Evolutionary conservation across 768 basidiomycete genomes (phyloP).

Genomic region (Cyathus striatus): DNA sequence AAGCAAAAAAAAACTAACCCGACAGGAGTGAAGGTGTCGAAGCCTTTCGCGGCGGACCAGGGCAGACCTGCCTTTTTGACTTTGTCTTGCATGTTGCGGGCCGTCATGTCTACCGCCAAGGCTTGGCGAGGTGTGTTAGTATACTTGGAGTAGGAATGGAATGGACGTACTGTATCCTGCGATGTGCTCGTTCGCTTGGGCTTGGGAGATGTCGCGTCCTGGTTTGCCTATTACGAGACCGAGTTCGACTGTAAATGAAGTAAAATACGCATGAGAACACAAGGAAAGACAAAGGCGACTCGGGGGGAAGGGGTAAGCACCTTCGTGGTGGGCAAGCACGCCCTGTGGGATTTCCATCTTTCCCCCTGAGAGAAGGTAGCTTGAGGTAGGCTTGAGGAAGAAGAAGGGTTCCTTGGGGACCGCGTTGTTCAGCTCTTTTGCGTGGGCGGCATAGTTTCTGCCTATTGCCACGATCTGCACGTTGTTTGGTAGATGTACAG

Average conservation of each 20-base stretch:
- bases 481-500: not conserved
- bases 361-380: constrained; percentile 75
- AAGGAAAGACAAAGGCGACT: not conserved
- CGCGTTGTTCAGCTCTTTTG: constrained; percentile 87
- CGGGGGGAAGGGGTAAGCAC: constrained; percentile 30
- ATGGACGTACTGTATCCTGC: constrained; percentile 80
- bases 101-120: constrained; percentile 94
- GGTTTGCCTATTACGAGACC: constrained; percentile 92
- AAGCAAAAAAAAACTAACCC: constrained; percentile 43
- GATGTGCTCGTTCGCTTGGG: constrained; percentile 69
- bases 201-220: constrained; percentile 76
- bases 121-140: constrained; percentile 38
- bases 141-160: constrained; percentile 1
- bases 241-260: constrained; percentile 73
- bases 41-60: constrained; percentile 96
- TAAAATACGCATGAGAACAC: not conserved
- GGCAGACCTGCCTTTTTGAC: constrained; percentile 94
- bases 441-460: constrained; percentile 88
- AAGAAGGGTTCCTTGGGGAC: constrained; percentile 95
- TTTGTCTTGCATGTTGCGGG: constrained; percentile 88
- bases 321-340: constrained; percentile 87
- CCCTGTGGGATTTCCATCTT: constrained; percentile 84
- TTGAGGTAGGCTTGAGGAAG: constrained; percentile 95
- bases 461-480: constrained; percentile 90
- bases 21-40: constrained; percentile 93